A percentile compares a stretch with the other conserved stretches of the same genome.
Conservation (phyloP, 2,329 filamentous ascomycete species). For the Colletotrichum sojae region DNA sequence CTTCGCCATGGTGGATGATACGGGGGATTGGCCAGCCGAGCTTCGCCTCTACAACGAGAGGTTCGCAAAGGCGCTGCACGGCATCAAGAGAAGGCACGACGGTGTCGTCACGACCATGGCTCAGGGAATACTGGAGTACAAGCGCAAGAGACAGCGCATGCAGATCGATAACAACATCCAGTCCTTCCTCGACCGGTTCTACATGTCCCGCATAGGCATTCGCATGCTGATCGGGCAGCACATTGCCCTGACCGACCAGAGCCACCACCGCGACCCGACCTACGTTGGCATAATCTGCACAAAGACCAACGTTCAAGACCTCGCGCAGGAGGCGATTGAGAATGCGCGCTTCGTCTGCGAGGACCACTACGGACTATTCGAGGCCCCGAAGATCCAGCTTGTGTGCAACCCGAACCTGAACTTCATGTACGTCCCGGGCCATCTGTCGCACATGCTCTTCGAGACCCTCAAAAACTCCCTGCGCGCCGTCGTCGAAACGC, state of each 20-base stretch:
- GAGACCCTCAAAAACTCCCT: constrained; percentile 99
- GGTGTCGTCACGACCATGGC: constrained; percentile 98
- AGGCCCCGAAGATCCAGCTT: constrained; percentile 95
- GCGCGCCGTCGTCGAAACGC: constrained; percentile 94
- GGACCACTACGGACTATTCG: constrained; percentile 97
- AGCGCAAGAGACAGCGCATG: constrained; percentile 95
- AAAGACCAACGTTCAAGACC: constrained; percentile 94
- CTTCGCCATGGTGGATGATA: constrained; percentile 92
- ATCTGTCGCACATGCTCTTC: constrained; percentile 99
- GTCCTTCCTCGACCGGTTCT: constrained; percentile 97
- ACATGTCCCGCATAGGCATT: constrained; percentile 99
- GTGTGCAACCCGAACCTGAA: constrained; percentile 94
- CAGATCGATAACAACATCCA: constrained; percentile 99
- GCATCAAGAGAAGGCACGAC: constrained; percentile 96
- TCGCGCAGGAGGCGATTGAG: constrained; percentile 97
- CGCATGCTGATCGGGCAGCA: constrained; percentile 99
- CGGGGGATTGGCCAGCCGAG: constrained; percentile 91
- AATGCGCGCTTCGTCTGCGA: constrained; percentile 99
- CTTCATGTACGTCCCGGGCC: constrained; percentile 99
- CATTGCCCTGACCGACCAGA: constrained; percentile 95
- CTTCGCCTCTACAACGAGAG: constrained; percentile 93
- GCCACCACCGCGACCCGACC: constrained; percentile 87
- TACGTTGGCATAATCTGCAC: constrained; percentile 99
- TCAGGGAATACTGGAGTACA: constrained; percentile 98
- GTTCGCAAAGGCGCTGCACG: constrained; percentile 89